These are phyloP conservation scores for Podospora comata DNA, from an alignment of 495 filamentous ascomycete species.

Conservation along the genomic window DNA sequence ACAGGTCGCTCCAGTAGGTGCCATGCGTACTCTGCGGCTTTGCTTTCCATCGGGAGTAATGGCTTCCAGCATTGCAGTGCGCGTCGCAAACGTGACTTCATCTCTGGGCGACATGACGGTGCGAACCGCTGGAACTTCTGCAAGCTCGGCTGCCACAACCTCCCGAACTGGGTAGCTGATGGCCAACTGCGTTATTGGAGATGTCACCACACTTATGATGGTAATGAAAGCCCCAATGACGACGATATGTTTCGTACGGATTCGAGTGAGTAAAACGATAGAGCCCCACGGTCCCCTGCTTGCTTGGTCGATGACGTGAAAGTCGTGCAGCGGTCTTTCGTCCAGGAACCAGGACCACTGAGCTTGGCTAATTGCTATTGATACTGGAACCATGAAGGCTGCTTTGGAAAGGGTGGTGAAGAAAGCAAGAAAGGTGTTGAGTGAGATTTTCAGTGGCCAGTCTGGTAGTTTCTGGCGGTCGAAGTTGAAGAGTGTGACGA, in stretches of 20 bases:
- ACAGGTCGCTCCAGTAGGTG: not conserved
- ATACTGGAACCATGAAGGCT: conserved; percentile 34
- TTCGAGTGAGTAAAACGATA: not conserved
- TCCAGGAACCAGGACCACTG: conserved; percentile 45
- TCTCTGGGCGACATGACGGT: not conserved
- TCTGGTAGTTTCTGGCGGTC: conserved; percentile 35
- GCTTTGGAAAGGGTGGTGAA: conserved; percentile 41
- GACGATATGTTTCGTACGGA: conserved; percentile 12
- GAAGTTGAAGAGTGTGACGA: conserved; percentile 34
- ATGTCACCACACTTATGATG: conserved; percentile 1
- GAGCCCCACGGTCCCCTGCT: conserved; percentile 25
- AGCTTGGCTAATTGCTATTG: conserved; percentile 37
- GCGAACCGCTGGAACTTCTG: not conserved
- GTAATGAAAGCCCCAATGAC: conserved; percentile 12
- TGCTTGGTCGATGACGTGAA: conserved; percentile 45
- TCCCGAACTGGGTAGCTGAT: conserved; percentile 9
- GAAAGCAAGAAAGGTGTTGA: conserved; percentile 45
- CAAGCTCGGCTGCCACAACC: not conserved
- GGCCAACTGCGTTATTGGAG: conserved; percentile 14
- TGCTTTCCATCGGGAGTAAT: not conserved
- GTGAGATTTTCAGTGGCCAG: conserved; percentile 33
- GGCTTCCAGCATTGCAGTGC: not conserved
- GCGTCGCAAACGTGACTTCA: not conserved
- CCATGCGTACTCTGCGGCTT: not conserved
- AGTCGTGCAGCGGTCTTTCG: conserved; percentile 38